Evolutionary conservation across 257 asterid species (phyloP), one percentile per base, ranked within the genome.

Genomic region (Nicotiana sylvestris): DNA sequence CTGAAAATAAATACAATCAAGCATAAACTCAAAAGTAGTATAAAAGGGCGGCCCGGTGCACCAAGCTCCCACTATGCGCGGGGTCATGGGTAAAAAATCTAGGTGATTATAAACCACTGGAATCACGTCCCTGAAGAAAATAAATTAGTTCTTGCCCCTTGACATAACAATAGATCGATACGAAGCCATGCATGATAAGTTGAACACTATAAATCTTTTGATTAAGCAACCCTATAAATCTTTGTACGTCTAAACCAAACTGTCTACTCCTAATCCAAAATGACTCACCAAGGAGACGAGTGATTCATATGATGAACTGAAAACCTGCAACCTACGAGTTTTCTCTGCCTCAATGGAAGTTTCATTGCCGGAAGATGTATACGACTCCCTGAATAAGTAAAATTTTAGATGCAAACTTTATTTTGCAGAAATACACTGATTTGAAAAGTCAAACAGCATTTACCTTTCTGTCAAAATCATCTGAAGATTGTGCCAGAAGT

Each of bases 401-500:
- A 85, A 76, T 39, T 66, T 82, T 65, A 85, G 65, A 78, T 78
- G 82, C 86, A 87, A 82, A 80, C 77, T 33, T 83, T 66, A 84
- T 80, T 85, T 58, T 43, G 35, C 37, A 84, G 82, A 74, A 16
- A 76, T 81, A 83, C 15, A 64, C 68, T 66, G 53, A 84, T 56
- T 78, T 78, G 80, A 65, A 61, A 43, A 49, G 18, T 66, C 69
- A 67, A 74, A 29, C 55, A 72, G 76, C 86, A 43, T 67, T 83
- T 86, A 94, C 99, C 98, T 92, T 86, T 94, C 98, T 53, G 85
- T 81, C 86, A 96, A 90, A 69, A 91, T 87, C 82, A 92, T 84
- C 91, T 93, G 98, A 88, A 96, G 99, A 90, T 87, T 93, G 76
- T 96, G 98, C 99, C 99, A 96, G 89, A 96, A 96, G 88, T 96